phyloP scores from a whole-genome alignment of 768 basidiomycete genomes.

The Mycena capillaripes region DNA sequence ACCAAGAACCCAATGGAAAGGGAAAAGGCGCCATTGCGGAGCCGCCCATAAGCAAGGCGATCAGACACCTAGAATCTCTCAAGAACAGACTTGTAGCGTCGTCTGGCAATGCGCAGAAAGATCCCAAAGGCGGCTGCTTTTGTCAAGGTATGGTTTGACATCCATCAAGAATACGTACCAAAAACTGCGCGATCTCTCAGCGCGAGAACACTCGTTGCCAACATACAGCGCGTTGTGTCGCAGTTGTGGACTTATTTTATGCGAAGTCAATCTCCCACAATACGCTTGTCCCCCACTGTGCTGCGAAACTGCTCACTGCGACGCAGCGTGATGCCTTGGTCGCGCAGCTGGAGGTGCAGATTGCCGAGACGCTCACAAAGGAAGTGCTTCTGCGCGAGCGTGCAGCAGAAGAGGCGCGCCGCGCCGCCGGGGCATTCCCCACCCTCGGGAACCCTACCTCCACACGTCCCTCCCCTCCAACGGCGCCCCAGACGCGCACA shows the following conservation, averaged over 20 bases:
- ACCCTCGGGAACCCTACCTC: slow-evolving; percentile 50
- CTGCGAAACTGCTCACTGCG: slow-evolving; percentile 51
- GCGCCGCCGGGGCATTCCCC: slow-evolving; percentile 74
- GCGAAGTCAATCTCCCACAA: slow-evolving; percentile 67
- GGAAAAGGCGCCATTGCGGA: slow-evolving; percentile 46
- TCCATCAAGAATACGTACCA: slow-evolving; percentile 28
- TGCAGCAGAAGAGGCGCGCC: slow-evolving; percentile 61
- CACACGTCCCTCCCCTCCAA: slow-evolving; percentile 48
- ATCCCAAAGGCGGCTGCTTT: slow-evolving; percentile 78
- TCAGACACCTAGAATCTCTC: slow-evolving; percentile 63
- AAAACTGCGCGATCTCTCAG: slow-evolving; percentile 46
- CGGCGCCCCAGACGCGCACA: slow-evolving; percentile 60
- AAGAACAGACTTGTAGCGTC: slow-evolving; percentile 48
- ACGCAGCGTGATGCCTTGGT: slow-evolving; percentile 53
- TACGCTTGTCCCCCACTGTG: slow-evolving; percentile 69
- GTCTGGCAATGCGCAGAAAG: slow-evolving; percentile 54
- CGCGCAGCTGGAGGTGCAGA: slow-evolving; percentile 57
- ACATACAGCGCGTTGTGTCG: slow-evolving; percentile 67
- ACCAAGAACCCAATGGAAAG: slow-evolving; percentile 53
- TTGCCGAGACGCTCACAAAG: slow-evolving; percentile 56
- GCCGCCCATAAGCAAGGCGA: slow-evolving; percentile 62
- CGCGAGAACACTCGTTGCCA: slow-evolving; percentile 71
- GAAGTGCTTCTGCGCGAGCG: slow-evolving; percentile 66
- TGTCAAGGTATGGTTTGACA: slow-evolving; percentile 64
- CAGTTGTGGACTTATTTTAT: slow-evolving; percentile 74